Evolutionary conservation across 352 stramenopile species (phyloP).

Genomic region (Globisporangium alternatum): DNA sequence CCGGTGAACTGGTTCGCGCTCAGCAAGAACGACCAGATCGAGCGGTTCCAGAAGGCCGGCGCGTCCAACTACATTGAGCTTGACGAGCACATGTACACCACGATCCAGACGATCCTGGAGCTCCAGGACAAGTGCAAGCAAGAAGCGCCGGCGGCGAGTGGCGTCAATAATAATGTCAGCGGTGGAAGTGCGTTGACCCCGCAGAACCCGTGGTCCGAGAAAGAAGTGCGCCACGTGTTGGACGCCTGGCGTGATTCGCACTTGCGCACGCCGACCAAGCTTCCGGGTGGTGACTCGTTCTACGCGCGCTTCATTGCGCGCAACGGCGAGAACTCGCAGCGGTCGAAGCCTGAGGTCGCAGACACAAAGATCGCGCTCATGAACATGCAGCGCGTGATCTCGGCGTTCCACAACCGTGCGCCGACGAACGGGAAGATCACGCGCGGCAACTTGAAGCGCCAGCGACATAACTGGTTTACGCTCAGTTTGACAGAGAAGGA

Average conservation of each 20-base stretch:
- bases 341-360: constrained; percentile 16
- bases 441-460: constrained; percentile 6
- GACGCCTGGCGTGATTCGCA: constrained; percentile 14
- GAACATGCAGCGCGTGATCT: constrained; percentile 14
- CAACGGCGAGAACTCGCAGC: constrained; percentile 14
- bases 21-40: constrained; percentile 12
- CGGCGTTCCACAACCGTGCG: constrained; percentile 1
- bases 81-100: constrained; percentile 16
- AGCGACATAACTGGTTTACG: constrained; percentile 17
- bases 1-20: constrained; percentile 15
- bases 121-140: constrained; percentile 17
- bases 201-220: not conserved
- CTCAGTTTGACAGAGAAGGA: not conserved
- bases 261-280: constrained; percentile 7
- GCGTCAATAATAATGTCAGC: not conserved
- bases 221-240: constrained; percentile 10
- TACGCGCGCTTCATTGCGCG: constrained; percentile 18
- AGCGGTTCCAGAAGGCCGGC: constrained; percentile 14
- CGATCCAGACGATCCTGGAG: constrained; percentile 14
- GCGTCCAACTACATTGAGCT: constrained; percentile 17
- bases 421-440: constrained; percentile 12
- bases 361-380: constrained; percentile 15
- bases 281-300: constrained; percentile 9
- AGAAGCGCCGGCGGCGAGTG: not conserved
- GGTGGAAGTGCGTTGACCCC: not conserved